Percentiles rank a stretch among this genome's conserved stretches.
These are phyloP conservation scores for Aspergillus diversus DNA, from an alignment of 495 filamentous ascomycete genomes.

Conservation along the genomic window DNA sequence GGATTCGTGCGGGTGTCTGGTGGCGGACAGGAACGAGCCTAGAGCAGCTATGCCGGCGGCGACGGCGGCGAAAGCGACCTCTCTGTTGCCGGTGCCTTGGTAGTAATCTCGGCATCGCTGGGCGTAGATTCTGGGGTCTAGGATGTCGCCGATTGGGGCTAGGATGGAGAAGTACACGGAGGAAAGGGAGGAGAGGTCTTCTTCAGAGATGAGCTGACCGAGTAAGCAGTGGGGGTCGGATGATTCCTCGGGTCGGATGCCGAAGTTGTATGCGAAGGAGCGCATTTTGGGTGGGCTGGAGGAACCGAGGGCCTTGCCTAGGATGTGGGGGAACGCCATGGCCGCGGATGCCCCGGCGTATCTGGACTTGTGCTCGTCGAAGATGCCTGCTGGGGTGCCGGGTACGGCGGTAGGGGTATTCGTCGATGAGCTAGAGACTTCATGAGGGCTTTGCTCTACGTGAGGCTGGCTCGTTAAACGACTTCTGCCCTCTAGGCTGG, in stretches of 20 bases:
- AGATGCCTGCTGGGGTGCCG: constrained; percentile 31
- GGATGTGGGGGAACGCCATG: constrained; percentile 40
- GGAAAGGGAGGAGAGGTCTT: constrained; percentile 30
- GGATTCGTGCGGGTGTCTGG: constrained; percentile 31
- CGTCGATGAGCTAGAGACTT: constrained; percentile 22
- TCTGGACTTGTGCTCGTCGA: constrained; percentile 37
- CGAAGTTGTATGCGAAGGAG: constrained; percentile 39
- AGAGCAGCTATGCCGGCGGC: constrained; percentile 36
- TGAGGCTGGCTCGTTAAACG: background rate
- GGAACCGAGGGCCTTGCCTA: constrained; percentile 35
- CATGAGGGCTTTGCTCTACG: background rate
- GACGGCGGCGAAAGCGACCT: constrained; percentile 33
- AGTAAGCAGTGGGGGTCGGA: constrained; percentile 28
- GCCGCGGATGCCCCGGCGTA: constrained; percentile 36
- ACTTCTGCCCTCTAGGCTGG: constrained; percentile 17
- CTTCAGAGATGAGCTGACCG: constrained; percentile 31
- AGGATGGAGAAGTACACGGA: constrained; percentile 29
- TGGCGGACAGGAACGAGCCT: constrained; percentile 37
- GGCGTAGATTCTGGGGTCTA: constrained; percentile 33
- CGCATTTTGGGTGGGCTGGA: constrained; percentile 31
- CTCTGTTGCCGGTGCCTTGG: constrained; percentile 20
- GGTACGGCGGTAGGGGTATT: constrained; percentile 25
- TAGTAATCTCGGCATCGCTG: constrained; percentile 39
- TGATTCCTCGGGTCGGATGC: constrained; percentile 37
- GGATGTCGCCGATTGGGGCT: constrained; percentile 29